phyloP scores from a whole-genome alignment of 192 early-diverging fungal genomes.

The Mortierella alpina region DNA sequence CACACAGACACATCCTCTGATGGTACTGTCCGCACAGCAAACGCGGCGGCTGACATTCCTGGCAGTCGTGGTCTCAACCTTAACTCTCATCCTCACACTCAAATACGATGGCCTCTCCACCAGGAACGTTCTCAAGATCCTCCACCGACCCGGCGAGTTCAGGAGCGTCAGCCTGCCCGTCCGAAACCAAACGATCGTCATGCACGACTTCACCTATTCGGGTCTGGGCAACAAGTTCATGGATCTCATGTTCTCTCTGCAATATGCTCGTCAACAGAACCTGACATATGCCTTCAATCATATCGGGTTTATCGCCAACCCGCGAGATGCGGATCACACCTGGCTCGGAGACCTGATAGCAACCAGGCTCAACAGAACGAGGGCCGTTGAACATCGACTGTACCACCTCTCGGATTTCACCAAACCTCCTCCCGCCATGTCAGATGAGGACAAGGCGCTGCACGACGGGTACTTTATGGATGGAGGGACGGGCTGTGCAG shows the following conservation, averaged over 20 bases:
- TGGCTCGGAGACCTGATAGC: conserved; percentile 5
- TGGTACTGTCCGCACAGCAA: too few relatives aligned
- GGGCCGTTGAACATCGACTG: background rate
- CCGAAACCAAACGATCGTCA: background rate
- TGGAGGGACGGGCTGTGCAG: too few relatives aligned
- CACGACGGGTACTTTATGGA: too few relatives aligned
- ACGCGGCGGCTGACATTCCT: too few relatives aligned
- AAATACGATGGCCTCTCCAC: background rate
- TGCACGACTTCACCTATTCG: conserved; percentile 12
- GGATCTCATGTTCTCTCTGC: conserved; percentile 2
- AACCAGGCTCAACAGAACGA: background rate
- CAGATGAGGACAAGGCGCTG: too few relatives aligned
- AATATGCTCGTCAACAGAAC: conserved; percentile 4
- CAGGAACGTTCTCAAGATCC: background rate
- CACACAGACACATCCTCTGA: too few relatives aligned
- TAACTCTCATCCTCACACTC: background rate
- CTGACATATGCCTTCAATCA: conserved; percentile 3
- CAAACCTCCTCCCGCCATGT: too few relatives aligned
- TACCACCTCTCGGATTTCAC: too few relatives aligned
- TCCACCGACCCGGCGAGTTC: background rate
- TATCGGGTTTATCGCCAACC: conserved; percentile 11
- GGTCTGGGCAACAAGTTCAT: conserved; percentile 11
- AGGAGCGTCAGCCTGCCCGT: background rate
- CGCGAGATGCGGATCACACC: conserved; percentile 11
- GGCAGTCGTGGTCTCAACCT: background rate